Evolutionary conservation across 768 basidiomycete species (phyloP), one percentile per base, ranked within the genome.

Genomic region (Boletus pseudopeckii): DNA sequence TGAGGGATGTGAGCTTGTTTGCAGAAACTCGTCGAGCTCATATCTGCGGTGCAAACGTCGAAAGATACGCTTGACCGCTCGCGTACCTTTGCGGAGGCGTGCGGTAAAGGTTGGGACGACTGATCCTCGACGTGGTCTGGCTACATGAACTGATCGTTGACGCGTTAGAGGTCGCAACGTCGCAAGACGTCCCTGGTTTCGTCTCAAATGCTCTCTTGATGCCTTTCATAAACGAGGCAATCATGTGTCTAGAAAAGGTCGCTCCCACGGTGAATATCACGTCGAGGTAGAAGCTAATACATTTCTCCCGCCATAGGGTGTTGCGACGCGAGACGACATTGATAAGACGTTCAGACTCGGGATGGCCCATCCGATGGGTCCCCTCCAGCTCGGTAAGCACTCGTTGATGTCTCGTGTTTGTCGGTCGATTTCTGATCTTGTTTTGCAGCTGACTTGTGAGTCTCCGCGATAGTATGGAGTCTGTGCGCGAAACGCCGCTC

Each of bases 171-270:
- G 93, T 98, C 1, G 89, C 93, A 2, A 82, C 81, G 4, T 94
- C 92, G 0, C 83, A 90, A 62, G 95, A 98, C 63, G 91, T 95
- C 1, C 95, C 95, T 4, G 94, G 92, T 5, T 94, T 93, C 69
- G 91, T 95, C n/a, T 90, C 92, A 1, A 95, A 97, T 63, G 93
- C 92, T 1, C 79, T 95, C 30, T 74, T 98, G 41, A 98, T 98
- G 92, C 96, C 96, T 2, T 98, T 94, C 72, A 87, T 98, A 61
- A 98, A 98, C 61, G 96, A 98, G 79, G 95, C 95, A 0, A 92
- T 98, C 60, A 88, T 96, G 84, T 86, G 85, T 60, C 76, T 98
- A 1, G 95, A 98, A 71, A 92, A 89, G 79, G 92, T 90, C 46
- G 10, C 30, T 36, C 33, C 7, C 17, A 9, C 13, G 6, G 14